Evolutionary conservation across 352 stramenopile species (phyloP), one percentile per base, ranked within the genome.

Genomic region (Elongisporangium undulatum): DNA sequence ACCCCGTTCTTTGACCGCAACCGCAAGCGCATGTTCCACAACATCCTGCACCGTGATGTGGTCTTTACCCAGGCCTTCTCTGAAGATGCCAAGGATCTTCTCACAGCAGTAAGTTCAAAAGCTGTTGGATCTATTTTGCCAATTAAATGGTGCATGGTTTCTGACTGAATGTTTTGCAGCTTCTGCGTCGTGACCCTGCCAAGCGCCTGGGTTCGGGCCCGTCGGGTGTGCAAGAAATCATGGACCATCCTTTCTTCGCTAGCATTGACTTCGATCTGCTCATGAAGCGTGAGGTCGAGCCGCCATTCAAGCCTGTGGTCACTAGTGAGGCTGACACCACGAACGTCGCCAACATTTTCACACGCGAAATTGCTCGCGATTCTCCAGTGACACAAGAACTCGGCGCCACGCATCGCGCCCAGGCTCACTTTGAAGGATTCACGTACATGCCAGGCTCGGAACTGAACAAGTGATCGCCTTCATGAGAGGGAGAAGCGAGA

Each of bases 1-100:
- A 97, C 93, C 13, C 94, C 94, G 10, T 98, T 98, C 71, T 98
- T 97, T 59, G 94, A 98, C 67, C 92, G 94, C 52, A 98, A 98
- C 72, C 74, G 92, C 10, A 98, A 98, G 71, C 77, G 87, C 57
- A 98, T 98, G 93, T 98, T 97, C 74, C 84, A 96, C 73, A 97
- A 96, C 63, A 98, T 98, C 63, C 63, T 95, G 34, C 86, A 95
- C 68, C 84, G 86, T 17, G 86, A 95, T 53, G 86, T 95, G 3
- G 77, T 90, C 45, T 96, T 94, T 61, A 92, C 84, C 4, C 82
- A 89, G 23, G 82, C 79, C 6, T 97, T 97, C 66, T 94, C 82
- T 17, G 82, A 92, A 66, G 84, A 96, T 50, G 91, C 91, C 19
- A 93, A 92, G 74, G 80, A 89, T 29, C 55, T 97, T 38, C 70